phyloP scores from a whole-genome alignment of 768 basidiomycete species.

The Collybiopsis confluens region DNA sequence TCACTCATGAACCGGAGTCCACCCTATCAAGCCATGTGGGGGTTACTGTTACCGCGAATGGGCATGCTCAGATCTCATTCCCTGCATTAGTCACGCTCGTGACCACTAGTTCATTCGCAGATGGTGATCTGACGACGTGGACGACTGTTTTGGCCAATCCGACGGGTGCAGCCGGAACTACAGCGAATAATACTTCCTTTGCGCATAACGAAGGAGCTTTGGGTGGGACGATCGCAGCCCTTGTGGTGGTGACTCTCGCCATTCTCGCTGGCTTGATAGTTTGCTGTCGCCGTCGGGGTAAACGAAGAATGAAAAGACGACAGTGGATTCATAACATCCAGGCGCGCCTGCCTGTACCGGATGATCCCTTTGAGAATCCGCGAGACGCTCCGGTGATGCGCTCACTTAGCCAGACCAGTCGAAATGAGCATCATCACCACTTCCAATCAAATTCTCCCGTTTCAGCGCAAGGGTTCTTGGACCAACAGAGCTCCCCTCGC shows the following conservation, averaged over 20 bases:
- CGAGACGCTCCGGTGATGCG: conserved; percentile 3
- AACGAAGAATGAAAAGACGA: conserved; percentile 30
- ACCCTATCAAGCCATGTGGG: conserved; percentile 41
- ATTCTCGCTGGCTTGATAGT: conserved; percentile 40
- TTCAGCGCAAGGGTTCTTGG: not conserved
- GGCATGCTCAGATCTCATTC: conserved; percentile 33
- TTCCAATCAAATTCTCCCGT: not conserved
- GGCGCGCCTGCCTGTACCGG: conserved; percentile 23
- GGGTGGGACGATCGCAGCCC: conserved; percentile 68
- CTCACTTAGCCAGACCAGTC: not conserved
- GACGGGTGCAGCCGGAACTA: conserved; percentile 22
- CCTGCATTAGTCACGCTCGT: conserved; percentile 44
- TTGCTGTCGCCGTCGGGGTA: conserved; percentile 39
- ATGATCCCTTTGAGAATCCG: conserved; percentile 33
- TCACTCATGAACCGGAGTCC: conserved; percentile 35
- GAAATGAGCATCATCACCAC: not conserved
- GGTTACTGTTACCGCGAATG: conserved; percentile 30
- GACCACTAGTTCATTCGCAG: conserved; percentile 39
- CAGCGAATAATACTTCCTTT: conserved; percentile 32
- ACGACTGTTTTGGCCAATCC: conserved; percentile 56
- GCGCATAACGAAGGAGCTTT: conserved; percentile 66
- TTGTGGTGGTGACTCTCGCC: conserved; percentile 51
- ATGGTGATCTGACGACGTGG: conserved; percentile 41
- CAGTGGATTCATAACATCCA: conserved; percentile 34
- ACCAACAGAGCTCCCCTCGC: not conserved